Percentiles rank a stretch among this genome's conserved stretches.
Evolutionary conservation across 2,329 filamentous ascomycete genomes (phyloP).

Genomic region (Aulographum hederae): DNA sequence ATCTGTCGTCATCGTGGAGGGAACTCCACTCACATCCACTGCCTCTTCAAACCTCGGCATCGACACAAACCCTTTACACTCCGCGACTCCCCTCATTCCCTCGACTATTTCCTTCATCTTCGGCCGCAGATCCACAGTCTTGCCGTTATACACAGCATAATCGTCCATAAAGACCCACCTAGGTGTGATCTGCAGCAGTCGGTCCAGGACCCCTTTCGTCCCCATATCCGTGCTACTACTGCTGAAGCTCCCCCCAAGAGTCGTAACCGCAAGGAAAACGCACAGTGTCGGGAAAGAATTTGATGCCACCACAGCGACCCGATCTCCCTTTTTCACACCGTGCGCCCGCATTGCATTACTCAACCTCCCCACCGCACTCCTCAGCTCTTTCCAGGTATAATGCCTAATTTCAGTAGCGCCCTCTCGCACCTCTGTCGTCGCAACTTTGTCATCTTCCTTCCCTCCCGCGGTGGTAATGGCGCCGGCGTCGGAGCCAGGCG

Average conservation of each 20-base stretch:
- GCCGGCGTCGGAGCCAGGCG: slow-evolving; percentile 20
- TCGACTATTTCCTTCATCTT: slow-evolving; percentile 52
- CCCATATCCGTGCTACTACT: slow-evolving; percentile 73
- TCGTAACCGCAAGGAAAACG: slow-evolving; percentile 50
- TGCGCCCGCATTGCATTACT: slow-evolving; percentile 46
- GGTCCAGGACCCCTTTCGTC: slow-evolving; percentile 55
- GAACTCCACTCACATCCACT: slow-evolving; percentile 37
- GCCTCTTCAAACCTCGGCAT: slow-evolving; percentile 47
- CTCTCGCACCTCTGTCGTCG: slow-evolving; percentile 55
- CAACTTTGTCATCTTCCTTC: slow-evolving; percentile 56
- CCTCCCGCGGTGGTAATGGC: slow-evolving; percentile 31
- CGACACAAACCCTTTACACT: slow-evolving; percentile 46
- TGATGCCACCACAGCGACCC: slow-evolving; percentile 56
- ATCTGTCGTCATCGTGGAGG: slow-evolving; percentile 24
- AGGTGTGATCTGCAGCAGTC: slow-evolving; percentile 56
- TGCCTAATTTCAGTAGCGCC: slow-evolving; percentile 33
- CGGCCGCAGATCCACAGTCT: slow-evolving; percentile 47
- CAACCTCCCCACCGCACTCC: slow-evolving; percentile 38
- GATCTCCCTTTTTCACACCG: slow-evolving; percentile 53
- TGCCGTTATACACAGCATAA: slow-evolving; percentile 61
- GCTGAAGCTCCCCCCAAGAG: slow-evolving; percentile 59
- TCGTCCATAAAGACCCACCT: slow-evolving; percentile 76
- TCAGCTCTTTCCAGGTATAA: slow-evolving; percentile 49
- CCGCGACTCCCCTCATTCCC: slow-evolving; percentile 40
- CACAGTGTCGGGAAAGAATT: slow-evolving; percentile 59